Conservation (phyloP, 2,329 filamentous ascomycete genomes). For the Boeremia exigua region DNA sequence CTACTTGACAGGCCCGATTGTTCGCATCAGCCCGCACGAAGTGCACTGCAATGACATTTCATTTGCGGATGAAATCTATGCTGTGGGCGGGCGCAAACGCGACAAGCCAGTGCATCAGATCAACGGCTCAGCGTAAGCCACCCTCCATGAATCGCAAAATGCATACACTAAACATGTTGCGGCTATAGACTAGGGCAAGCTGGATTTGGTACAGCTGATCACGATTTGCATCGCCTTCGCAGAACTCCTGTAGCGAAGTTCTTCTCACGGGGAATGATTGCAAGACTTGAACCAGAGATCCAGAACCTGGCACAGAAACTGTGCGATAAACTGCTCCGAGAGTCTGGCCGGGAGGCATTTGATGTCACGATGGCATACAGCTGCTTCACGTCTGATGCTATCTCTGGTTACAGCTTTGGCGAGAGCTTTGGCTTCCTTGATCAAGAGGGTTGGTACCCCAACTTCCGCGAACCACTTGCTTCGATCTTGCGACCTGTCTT, state of each 20-base stretch:
- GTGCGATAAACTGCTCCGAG: conserved; percentile 32
- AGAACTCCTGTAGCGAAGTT: conserved; percentile 44
- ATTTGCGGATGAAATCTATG: conserved; percentile 41
- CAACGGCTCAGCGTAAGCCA: conserved; percentile 33
- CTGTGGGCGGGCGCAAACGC: conserved; percentile 32
- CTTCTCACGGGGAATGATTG: conserved; percentile 43
- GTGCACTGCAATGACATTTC: conserved; percentile 39
- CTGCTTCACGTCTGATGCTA: conserved; percentile 35
- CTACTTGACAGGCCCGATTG: conserved; percentile 34
- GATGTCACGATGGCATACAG: conserved; percentile 37
- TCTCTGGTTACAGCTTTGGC: conserved; percentile 33
- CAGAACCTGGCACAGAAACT: conserved; percentile 28
- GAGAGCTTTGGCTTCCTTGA: conserved; percentile 33
- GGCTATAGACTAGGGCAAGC: conserved; percentile 24
- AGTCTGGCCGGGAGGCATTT: conserved; percentile 27
- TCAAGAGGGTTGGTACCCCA: conserved; percentile 34
- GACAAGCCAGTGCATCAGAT: conserved; percentile 35
- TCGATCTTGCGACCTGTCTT: conserved; percentile 28
- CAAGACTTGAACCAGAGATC: conserved; percentile 31
- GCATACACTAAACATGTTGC: neutral
- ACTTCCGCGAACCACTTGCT: conserved; percentile 31
- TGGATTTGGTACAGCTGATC: conserved; percentile 31
- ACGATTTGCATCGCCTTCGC: conserved; percentile 43
- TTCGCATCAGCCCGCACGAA: conserved; percentile 44
- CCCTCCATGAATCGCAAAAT: neutral